Evolutionary conservation across 331 rosid genomes (phyloP).

Genomic region (Pyrus hybrid): DNA sequence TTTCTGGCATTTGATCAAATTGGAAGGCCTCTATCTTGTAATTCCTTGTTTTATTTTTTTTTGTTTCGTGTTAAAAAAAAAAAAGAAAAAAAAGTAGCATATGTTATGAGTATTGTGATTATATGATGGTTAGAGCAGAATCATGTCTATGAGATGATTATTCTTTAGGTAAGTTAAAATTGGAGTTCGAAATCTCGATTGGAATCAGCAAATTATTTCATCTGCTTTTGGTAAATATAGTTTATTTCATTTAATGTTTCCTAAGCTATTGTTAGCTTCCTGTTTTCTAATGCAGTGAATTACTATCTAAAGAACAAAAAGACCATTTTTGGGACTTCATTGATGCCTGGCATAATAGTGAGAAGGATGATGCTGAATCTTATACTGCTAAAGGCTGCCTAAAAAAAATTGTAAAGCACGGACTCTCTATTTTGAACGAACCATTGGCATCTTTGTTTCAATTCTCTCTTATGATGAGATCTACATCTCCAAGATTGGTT

Average conservation of each 20-base stretch:
- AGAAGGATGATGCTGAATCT: conserved; percentile 28
- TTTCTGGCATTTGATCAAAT: neutral
- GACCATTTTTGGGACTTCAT: conserved; percentile 71
- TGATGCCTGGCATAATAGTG: conserved; percentile 55
- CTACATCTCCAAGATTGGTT: conserved; percentile 79
- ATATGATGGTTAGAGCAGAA: neutral
- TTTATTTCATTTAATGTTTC: neutral
- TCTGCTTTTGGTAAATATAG: neutral
- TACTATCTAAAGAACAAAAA: conserved; percentile 57
- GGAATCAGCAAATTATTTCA: neutral
- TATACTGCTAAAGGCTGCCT: conserved; percentile 64
- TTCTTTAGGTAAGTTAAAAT: neutral
- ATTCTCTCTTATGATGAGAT: conserved; percentile 76
- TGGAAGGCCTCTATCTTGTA: neutral
- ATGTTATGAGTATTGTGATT: neutral
- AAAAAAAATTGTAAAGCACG: conserved; percentile 39
- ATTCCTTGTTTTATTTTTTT: neutral
- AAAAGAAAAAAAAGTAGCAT: neutral
- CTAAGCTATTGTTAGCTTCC: neutral
- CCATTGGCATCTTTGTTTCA: conserved; percentile 74
- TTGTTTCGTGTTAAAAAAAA: neutral
- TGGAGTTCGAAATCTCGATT: neutral
- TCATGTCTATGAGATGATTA: neutral
- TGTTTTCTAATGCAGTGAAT: conserved; percentile 47
- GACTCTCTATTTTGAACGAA: conserved; percentile 45